Evolutionary conservation across 73 alveolate genomes (phyloP).

Genomic region (Breviolum minutum): DNA sequence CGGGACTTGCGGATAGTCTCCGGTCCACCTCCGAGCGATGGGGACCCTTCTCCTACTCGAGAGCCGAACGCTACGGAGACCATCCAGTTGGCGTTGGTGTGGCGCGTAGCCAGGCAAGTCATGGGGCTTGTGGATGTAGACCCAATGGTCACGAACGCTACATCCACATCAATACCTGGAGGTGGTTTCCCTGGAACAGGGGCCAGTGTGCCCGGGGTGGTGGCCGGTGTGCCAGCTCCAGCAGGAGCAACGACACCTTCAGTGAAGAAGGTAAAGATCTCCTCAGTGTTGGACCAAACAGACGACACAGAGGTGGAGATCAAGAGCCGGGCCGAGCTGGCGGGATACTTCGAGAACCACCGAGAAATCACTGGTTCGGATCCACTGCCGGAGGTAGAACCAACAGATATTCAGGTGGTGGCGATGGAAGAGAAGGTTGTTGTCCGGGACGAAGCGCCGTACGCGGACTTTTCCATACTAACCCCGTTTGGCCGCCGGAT

Average conservation of each 20-base stretch:
- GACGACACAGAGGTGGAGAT: neutral
- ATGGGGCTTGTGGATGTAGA: neutral
- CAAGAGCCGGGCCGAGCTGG: neutral
- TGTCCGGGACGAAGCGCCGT: neutral
- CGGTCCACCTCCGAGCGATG: neutral
- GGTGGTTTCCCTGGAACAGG: too few species aligned
- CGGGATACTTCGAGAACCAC: neutral
- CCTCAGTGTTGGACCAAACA: neutral
- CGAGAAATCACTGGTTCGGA: neutral
- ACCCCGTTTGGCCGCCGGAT: constrained; percentile 47
- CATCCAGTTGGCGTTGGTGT: neutral
- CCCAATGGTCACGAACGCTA: neutral
- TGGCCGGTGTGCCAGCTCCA: neutral
- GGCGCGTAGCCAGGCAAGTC: neutral
- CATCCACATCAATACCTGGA: neutral
- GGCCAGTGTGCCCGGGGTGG: neutral
- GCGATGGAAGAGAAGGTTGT: neutral
- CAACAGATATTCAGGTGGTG: neutral
- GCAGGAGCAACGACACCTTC: neutral
- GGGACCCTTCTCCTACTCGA: neutral
- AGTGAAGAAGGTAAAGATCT: neutral
- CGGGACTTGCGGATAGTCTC: neutral
- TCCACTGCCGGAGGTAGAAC: neutral
- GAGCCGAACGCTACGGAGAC: neutral
- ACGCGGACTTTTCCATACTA: constrained; percentile 27